Evolutionary conservation across 495 filamentous ascomycete species (phyloP).

Genomic region (Jackrogersella minutella): DNA sequence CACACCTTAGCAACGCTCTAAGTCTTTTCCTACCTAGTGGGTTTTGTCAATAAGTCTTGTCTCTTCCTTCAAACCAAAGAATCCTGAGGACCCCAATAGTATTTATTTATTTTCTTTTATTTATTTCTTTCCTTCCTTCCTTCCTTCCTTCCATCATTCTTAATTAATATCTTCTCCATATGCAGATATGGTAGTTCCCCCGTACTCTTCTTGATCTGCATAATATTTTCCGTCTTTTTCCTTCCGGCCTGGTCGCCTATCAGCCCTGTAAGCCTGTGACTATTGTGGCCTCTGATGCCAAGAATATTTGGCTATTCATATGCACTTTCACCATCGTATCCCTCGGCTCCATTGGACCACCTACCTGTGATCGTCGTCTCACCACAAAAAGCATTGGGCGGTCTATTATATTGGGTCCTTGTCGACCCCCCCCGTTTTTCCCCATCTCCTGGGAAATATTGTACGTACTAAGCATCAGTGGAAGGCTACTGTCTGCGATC

Average conservation of each 20-base stretch:
- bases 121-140: too few species aligned
- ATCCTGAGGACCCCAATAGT: neutral
- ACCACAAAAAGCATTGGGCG: slow-evolving; percentile 31
- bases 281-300: slow-evolving; percentile 9
- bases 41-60: neutral
- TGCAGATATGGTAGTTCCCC: neutral
- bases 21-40: neutral
- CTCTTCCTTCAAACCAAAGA: neutral
- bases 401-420: slow-evolving; percentile 36
- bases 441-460: slow-evolving; percentile 34
- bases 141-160: neutral
- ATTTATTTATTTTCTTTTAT: neutral
- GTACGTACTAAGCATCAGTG: slow-evolving; percentile 1
- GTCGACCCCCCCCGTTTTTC: slow-evolving; percentile 28
- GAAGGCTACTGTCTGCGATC: slow-evolving; percentile 13
- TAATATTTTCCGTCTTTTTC: slow-evolving; percentile 11
- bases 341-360: slow-evolving; percentile 29
- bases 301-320: slow-evolving; percentile 12
- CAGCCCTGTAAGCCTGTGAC: slow-evolving; percentile 5
- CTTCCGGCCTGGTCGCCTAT: slow-evolving; percentile 6
- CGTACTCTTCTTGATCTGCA: neutral
- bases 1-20: neutral
- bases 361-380: slow-evolving; percentile 32
- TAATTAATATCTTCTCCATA: neutral
- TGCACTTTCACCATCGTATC: slow-evolving; percentile 26